phyloP scores from a whole-genome alignment of 805 yeast genomes.

The Trichomonascus vanleenenianus region DNA sequence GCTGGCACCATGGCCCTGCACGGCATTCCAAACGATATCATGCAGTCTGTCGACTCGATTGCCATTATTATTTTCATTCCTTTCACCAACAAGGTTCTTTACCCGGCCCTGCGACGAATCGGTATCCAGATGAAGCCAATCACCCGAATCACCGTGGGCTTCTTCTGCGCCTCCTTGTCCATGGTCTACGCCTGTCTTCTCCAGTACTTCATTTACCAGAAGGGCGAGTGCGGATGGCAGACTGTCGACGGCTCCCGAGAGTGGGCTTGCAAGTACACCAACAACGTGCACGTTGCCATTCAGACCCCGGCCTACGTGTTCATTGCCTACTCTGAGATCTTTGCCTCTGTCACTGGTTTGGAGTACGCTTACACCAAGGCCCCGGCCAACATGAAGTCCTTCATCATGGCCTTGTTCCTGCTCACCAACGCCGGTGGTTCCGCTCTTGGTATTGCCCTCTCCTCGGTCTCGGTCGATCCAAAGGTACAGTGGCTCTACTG shows the following conservation, averaged over 20 bases:
- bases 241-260: constrained; percentile 21
- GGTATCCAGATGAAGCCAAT: constrained; percentile 58
- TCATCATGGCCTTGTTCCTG: constrained; percentile 54
- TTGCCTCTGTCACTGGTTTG: constrained; percentile 73
- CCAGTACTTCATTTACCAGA: constrained; percentile 58
- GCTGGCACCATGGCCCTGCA: constrained; percentile 69
- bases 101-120: constrained; percentile 42
- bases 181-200: constrained; percentile 73
- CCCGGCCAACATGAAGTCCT: constrained; percentile 59
- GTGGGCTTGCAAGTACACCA: constrained; percentile 26
- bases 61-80: constrained; percentile 75
- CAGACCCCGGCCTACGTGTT: constrained; percentile 69
- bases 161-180: constrained; percentile 53
- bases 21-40: constrained; percentile 73
- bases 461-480: constrained; percentile 61
- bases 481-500: constrained; percentile 62
- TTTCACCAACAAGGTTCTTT: constrained; percentile 51
- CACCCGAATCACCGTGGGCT: constrained; percentile 64
- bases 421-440: constrained; percentile 72
- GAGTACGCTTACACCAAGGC: constrained; percentile 84
- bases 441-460: constrained; percentile 65
- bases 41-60: constrained; percentile 68
- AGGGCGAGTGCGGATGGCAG: constrained; percentile 66
- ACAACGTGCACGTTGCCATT: constrained; percentile 56
- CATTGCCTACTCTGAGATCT: constrained; percentile 67